Base-by-base conservation (phyloP, 2,329 filamentous ascomycete genomes). In the Trichoderma harzianum region DNA sequence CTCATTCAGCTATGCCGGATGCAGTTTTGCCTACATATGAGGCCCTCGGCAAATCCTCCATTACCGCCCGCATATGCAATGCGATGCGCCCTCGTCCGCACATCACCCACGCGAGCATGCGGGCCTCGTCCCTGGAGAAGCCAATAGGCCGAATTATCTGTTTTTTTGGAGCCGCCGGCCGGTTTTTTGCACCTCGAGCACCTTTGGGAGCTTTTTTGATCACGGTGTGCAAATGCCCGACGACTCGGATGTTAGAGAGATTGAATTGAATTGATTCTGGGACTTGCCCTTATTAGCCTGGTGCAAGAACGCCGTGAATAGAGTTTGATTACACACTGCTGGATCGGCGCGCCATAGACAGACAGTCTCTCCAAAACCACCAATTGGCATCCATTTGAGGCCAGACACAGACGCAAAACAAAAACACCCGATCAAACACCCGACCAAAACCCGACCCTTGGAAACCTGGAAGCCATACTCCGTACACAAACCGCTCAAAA, bases 41-140 rank as follows among this genome's bases (percentile, higher is more conserved):
- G 10, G 30, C 43, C 24, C 65, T 58, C 65, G 65, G 65, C 65
- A 68, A 60, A 68, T 60, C 14, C 32, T 32, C n/a, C 34, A 47
- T 32, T 60, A 24, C 53, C 53, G 65, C 53, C 65, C 65, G 65
- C 53, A 68, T 68, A 67, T 67, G 64, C 64, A 28, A 60, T 68
- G 65, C 65, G 36, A 60, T 68, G 53, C 26, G 43, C 26, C 3
- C 11, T 68, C 65, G 34, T 68, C 53, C 65, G 65, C 65, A 60
- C 24, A 68, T 68, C 53, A 58, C 53, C 65, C 65, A 68, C 65
- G 65, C 65, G 53, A 68, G 36, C 65, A 60, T 68, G 65, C 65
- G 65, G 65, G 34, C 65, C 65, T 58, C 65, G 34, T 34, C 32
- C 53, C 53, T 60, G 53, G 34, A 14, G 34, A 32, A 47, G 24